Evolutionary conservation across 2,329 filamentous ascomycete species (phyloP), one percentile per base, ranked within the genome.

Genomic region (Botrytis sinoallii): DNA sequence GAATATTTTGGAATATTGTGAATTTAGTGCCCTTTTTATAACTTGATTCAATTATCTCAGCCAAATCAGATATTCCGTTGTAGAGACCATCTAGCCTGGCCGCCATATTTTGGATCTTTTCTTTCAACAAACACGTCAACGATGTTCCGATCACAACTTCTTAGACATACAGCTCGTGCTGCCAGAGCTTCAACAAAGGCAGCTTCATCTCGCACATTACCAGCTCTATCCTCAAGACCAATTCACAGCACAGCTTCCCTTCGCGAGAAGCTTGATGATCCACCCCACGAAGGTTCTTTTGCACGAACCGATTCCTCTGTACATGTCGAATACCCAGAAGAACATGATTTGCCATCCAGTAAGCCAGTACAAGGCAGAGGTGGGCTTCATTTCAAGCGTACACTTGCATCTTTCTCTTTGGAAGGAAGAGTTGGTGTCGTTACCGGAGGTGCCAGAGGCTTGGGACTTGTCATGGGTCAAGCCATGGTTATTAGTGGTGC

Each of bases 381-480:
- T 75, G 93, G 93, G 29, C 88, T 91, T 80, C 93, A 96, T 80
- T 92, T 93, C 83, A 94, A 94, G 85, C 91, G 94, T 40, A 97
- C 94, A 0, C 88, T 98, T 42, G 90, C 93, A 48, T 90, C 90
- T 61, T 98, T 98, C 85, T 95, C 94, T 14, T 88, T 98, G 48
- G 92, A 97, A 81, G 92, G 90, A 75, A 92, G 91, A 80, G 92
- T 95, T 14, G 94, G 90, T 65, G 86, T 98, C 59, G 92, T 98
- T 57, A 98, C 95, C 1, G 95, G 95, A 70, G 95, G 95, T 81
- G 95, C 95, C 40, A 88, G 95, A 81, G 95, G 95, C 12, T 84
- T 98, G 74, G 95, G 95, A 57, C 85, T 98, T 75, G 94, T 97
- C 78, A 98, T 98, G 92, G 93, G 92, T 70, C 94, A 97, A 85